Conservation (phyloP, 164 flowering plant genomes). For the Chimonanthus salicifolius region DNA sequence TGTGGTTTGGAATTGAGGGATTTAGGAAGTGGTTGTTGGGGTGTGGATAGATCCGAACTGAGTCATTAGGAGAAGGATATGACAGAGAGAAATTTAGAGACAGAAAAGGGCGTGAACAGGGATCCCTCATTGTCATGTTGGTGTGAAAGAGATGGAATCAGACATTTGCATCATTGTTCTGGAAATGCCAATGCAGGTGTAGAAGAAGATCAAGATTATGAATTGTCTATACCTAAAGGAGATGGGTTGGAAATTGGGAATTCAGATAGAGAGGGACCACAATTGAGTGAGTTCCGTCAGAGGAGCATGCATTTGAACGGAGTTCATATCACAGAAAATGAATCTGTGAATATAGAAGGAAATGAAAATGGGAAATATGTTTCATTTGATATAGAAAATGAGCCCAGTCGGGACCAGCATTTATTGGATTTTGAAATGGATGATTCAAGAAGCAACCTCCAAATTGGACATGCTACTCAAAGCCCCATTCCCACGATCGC, state of each 20-base stretch:
- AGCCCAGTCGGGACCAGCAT: slow-evolving; percentile 20
- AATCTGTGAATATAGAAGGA: slow-evolving; percentile 21
- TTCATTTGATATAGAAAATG: slow-evolving; percentile 63
- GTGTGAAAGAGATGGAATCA: slow-evolving; percentile 42
- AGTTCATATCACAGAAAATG: slow-evolving; percentile 19
- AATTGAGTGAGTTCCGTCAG: slow-evolving; percentile 17
- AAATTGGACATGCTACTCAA: slow-evolving; percentile 15
- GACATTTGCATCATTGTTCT: slow-evolving; percentile 14
- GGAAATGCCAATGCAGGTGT: slow-evolving; percentile 18
- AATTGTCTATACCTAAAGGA: slow-evolving; percentile 37
- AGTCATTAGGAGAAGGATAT: slow-evolving; percentile 33
- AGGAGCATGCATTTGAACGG: slow-evolving; percentile 38
- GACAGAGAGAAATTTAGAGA: slow-evolving; percentile 33
- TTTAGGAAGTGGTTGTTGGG: slow-evolving; percentile 1
- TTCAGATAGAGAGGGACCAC: slow-evolving; percentile 21
- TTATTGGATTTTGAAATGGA: slow-evolving; percentile 18
- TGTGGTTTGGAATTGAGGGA: slow-evolving; percentile 4
- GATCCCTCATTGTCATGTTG: slow-evolving; percentile 64
- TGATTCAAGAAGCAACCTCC: slow-evolving; percentile 15
- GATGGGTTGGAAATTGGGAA: slow-evolving; percentile 14
- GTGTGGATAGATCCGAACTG: slow-evolving; percentile 4
- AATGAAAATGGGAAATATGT: slow-evolving; percentile 22
- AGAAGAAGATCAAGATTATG: slow-evolving; percentile 47
- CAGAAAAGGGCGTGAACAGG: slow-evolving; percentile 23
- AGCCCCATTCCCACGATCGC: slow-evolving; percentile 36